These are phyloP conservation scores for Uronychia setigera DNA, from an alignment of 73 alveolate species.

Conservation along the genomic window DNA sequence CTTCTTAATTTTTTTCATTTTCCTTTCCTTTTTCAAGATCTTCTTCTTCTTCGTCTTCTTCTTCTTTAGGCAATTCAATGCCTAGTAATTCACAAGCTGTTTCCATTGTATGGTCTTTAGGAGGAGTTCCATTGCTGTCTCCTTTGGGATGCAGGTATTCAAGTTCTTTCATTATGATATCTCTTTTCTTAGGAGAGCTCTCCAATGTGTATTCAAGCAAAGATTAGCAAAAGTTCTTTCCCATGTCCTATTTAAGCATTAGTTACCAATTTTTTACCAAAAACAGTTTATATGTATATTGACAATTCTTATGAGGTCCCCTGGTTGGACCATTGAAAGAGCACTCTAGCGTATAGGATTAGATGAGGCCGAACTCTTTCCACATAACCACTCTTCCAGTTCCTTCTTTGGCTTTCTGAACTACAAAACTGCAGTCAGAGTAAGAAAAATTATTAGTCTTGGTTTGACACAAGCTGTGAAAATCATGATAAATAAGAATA, in stretches of 20 bases:
- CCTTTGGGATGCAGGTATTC: not conserved
- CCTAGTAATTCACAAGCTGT: not conserved
- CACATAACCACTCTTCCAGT: conserved; percentile 51
- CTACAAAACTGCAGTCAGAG: conserved; percentile 34
- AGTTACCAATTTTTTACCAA: conserved; percentile 35
- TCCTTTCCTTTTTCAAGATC: not conserved
- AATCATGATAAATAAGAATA: conserved; percentile 34
- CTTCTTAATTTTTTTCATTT: too few relatives aligned
- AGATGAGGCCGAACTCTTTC: conserved; percentile 23
- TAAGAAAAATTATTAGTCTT: conserved; percentile 20
- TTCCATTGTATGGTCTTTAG: not conserved
- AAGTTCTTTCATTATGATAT: not conserved
- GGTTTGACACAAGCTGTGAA: not conserved
- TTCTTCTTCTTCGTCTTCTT: not conserved
- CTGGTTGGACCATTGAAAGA: conserved; percentile 41
- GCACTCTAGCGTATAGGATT: conserved; percentile 32
- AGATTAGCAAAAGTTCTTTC: conserved; percentile 44
- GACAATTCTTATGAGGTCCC: conserved; percentile 24
- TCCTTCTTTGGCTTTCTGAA: conserved; percentile 36
- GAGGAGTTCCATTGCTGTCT: not conserved
- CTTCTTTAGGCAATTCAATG: not conserved
- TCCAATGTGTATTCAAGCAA: conserved; percentile 5
- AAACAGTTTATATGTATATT: conserved; percentile 13
- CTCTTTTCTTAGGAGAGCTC: not conserved
- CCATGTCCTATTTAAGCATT: conserved; percentile 49